These are phyloP conservation scores for Colletotrichum tabaci DNA, from an alignment of 2,329 filamentous ascomycete species.

Conservation along the genomic window DNA sequence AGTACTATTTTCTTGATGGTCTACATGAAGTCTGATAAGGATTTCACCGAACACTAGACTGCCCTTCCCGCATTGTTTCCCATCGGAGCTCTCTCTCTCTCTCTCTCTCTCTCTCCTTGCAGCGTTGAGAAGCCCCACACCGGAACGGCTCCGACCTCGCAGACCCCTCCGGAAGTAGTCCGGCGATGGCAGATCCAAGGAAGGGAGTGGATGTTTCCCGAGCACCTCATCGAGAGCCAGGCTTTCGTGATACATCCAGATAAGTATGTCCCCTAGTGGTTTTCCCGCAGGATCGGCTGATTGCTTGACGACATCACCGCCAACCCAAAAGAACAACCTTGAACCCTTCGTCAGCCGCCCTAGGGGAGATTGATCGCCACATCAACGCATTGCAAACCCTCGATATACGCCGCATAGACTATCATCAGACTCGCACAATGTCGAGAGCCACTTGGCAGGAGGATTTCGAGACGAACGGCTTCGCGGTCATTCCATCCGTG, in stretches of 20 bases:
- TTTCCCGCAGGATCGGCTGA: background rate
- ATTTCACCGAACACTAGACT: background rate
- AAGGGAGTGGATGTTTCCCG: background rate
- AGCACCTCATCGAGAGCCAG: conserved; percentile 4
- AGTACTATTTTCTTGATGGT: too few relatives aligned
- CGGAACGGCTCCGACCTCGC: background rate
- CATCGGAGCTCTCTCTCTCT: background rate
- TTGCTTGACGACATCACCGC: background rate
- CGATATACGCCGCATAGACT: background rate
- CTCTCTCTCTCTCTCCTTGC: background rate
- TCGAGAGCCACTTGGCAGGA: conserved; percentile 50
- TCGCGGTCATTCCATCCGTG: conserved; percentile 61
- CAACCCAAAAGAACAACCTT: too few relatives aligned
- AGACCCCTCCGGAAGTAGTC: background rate
- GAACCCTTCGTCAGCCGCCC: too few relatives aligned
- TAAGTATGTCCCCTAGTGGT: background rate
- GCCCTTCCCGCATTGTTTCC: too few relatives aligned
- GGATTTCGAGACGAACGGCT: conserved; percentile 56
- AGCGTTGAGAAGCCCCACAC: background rate
- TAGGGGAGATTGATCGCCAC: background rate
- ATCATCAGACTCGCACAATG: background rate
- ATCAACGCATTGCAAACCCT: background rate
- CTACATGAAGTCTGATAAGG: background rate
- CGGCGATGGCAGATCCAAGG: background rate
- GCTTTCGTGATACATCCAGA: conserved; percentile 5